Percentiles rank a stretch among this genome's conserved stretches.
phyloP scores from a whole-genome alignment of 192 early-diverging fungal species.

The Umbelopsis sp. region DNA sequence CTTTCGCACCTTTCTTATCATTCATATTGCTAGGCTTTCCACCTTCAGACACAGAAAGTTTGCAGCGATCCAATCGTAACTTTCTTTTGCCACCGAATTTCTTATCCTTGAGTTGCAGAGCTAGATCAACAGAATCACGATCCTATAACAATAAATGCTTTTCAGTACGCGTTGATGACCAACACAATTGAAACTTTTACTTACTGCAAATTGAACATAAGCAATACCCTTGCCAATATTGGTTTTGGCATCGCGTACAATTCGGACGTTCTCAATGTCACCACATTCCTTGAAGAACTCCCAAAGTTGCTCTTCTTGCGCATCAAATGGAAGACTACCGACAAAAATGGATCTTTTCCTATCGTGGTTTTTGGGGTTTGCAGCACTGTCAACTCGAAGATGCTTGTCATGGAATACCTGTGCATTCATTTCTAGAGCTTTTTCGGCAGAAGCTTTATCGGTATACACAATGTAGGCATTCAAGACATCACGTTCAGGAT shows the following conservation, averaged over 20 bases:
- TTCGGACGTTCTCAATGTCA: slow-evolving; percentile 76
- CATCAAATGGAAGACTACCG: slow-evolving; percentile 71
- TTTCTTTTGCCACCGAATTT: slow-evolving; percentile 62
- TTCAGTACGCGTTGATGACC: neutral
- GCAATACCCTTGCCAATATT: slow-evolving; percentile 95
- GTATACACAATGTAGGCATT: slow-evolving; percentile 92
- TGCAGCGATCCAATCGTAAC: slow-evolving; percentile 63
- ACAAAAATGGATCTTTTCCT: slow-evolving; percentile 80
- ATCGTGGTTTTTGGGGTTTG: slow-evolving; percentile 57
- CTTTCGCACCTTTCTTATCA: slow-evolving; percentile 12
- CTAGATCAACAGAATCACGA: slow-evolving; percentile 72
- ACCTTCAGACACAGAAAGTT: slow-evolving; percentile 32
- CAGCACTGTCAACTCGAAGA: slow-evolving; percentile 80
- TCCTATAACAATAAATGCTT: slow-evolving; percentile 45
- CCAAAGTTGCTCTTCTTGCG: slow-evolving; percentile 76
- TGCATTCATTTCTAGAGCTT: slow-evolving; percentile 78
- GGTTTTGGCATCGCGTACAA: slow-evolving; percentile 81
- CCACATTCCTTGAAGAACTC: slow-evolving; percentile 71
- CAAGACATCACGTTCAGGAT: slow-evolving; percentile 79
- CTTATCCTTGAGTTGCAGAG: slow-evolving; percentile 76
- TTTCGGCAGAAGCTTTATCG: slow-evolving; percentile 57
- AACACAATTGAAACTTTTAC: neutral
- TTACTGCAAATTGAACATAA: slow-evolving; percentile 81
- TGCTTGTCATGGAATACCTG: slow-evolving; percentile 83
- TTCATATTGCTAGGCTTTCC: slow-evolving; percentile 13